These are phyloP conservation scores for Chytriomyces confervae DNA, from an alignment of 192 early-diverging fungal species.

Conservation along the genomic window DNA sequence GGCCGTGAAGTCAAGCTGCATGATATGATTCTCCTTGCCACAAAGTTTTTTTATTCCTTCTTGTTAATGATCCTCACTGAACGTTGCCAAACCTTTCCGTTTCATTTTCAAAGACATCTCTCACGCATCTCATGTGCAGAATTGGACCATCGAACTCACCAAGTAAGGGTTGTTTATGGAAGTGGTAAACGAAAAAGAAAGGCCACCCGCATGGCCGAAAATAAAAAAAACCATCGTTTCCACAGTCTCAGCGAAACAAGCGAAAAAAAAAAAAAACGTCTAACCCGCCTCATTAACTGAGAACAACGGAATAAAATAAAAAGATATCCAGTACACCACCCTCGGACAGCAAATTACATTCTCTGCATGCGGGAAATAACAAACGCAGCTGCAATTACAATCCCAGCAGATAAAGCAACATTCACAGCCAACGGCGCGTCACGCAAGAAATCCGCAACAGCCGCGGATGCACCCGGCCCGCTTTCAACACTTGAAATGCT, in stretches of 20 bases:
- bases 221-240: too few relatives aligned
- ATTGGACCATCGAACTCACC: too few relatives aligned
- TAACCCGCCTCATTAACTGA: too few relatives aligned
- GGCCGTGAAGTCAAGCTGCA: neutral
- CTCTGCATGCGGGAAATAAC: slow-evolving; percentile 42
- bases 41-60: too few relatives aligned
- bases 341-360: slow-evolving; percentile 10
- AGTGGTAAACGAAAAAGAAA: slow-evolving; percentile 1
- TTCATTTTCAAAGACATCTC: too few relatives aligned
- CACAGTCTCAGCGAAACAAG: neutral
- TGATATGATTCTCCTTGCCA: too few relatives aligned
- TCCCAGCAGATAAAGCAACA: slow-evolving; percentile 56
- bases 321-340: neutral
- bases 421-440: slow-evolving; percentile 61
- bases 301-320: too few relatives aligned
- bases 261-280: neutral
- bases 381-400: slow-evolving; percentile 50
- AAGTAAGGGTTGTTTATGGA: too few relatives aligned
- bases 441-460: slow-evolving; percentile 42
- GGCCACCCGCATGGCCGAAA: neutral
- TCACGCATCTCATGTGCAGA: too few relatives aligned
- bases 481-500: neutral
- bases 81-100: too few relatives aligned
- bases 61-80: too few relatives aligned
- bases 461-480: too few relatives aligned